These are phyloP conservation scores for Xylaria hypoxylon DNA, from an alignment of 2,329 filamentous ascomycete genomes.

Conservation along the genomic window DNA sequence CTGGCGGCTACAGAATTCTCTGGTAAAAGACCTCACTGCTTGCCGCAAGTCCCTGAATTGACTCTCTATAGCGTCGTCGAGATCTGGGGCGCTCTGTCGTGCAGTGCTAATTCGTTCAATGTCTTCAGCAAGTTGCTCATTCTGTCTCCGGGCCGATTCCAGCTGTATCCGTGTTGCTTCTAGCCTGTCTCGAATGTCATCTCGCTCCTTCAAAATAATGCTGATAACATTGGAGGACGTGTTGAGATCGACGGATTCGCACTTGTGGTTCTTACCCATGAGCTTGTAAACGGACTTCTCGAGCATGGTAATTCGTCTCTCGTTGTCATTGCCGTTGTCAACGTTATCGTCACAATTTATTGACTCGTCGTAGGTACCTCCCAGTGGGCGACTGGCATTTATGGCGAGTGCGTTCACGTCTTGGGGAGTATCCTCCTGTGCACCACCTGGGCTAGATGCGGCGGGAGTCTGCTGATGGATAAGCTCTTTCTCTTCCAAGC, in stretches of 20 bases:
- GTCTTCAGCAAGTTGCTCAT: slow-evolving; percentile 1
- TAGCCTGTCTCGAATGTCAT: neutral
- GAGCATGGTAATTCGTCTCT: neutral
- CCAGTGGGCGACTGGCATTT: neutral
- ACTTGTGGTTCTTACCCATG: neutral
- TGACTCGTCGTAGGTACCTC: too few species aligned
- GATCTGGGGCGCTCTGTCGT: slow-evolving; percentile 6
- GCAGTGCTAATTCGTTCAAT: neutral
- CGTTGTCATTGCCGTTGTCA: too few species aligned
- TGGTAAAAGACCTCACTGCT: neutral
- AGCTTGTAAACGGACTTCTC: neutral
- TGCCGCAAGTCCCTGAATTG: slow-evolving; percentile 12
- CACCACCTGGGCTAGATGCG: neutral
- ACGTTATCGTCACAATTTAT: too few species aligned
- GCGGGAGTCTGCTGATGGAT: neutral
- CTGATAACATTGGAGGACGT: neutral
- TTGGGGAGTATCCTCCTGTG: neutral
- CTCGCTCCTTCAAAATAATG: neutral
- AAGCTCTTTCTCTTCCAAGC: neutral
- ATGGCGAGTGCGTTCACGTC: neutral
- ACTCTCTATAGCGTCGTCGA: neutral
- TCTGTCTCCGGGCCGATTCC: neutral
- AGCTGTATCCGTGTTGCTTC: neutral
- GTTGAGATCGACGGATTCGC: neutral
- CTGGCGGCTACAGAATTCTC: neutral